Conservation (phyloP, 202 grass and related monocot species). For the Dendrocalamus latiflorus region DNA sequence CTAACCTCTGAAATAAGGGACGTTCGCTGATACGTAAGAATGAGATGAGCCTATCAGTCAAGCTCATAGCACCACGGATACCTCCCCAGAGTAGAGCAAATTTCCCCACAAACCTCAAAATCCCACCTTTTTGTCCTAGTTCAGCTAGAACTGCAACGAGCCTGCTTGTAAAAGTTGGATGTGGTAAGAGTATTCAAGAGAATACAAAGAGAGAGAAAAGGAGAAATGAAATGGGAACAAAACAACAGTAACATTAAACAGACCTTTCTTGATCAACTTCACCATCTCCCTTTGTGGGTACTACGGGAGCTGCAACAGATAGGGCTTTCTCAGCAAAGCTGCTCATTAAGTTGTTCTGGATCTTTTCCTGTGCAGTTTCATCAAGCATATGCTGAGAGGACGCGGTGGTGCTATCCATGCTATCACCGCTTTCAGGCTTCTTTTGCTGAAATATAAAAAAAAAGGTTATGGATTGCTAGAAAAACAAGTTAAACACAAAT, state of each 20-base stretch:
- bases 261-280: conserved; percentile 91
- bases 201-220: neutral
- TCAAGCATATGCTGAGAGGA: conserved; percentile 35
- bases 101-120: conserved; percentile 81
- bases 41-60: conserved; percentile 81
- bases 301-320: conserved; percentile 76
- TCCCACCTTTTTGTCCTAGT: conserved; percentile 85
- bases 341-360: conserved; percentile 54
- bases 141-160: conserved; percentile 88
- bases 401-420: conserved; percentile 6
- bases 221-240: neutral
- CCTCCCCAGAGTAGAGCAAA: conserved; percentile 94
- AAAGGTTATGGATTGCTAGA: neutral
- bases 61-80: conserved; percentile 92
- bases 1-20: conserved; percentile 82
- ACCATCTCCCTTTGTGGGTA: conserved; percentile 77
- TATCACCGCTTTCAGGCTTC: conserved; percentile 33
- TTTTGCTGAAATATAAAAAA: conserved; percentile 46
- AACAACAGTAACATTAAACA: conserved; percentile 21
- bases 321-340: conserved; percentile 90
- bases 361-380: conserved; percentile 56
- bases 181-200: conserved; percentile 12
- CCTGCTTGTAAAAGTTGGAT: conserved; percentile 54
- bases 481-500: neutral
- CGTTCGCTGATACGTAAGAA: conserved; percentile 77